Conservation (phyloP, 768 basidiomycete species). For the Calvatia gigantea region DNA sequence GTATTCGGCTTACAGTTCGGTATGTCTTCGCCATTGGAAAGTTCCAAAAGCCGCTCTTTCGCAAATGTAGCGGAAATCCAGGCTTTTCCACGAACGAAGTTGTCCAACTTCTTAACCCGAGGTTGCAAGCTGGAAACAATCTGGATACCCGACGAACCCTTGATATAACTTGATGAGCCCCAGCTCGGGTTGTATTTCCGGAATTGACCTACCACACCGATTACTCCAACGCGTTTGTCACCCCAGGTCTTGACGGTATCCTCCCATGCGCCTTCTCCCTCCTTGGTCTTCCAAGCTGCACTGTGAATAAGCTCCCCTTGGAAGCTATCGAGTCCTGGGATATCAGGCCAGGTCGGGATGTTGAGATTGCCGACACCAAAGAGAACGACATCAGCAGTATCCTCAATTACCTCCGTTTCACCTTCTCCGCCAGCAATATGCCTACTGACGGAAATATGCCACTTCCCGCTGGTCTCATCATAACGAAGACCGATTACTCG, state of each 20-base stretch:
- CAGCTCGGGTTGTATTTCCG: neutral
- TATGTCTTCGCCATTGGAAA: constrained; percentile 34
- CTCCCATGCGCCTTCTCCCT: constrained; percentile 35
- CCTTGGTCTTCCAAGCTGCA: constrained; percentile 52
- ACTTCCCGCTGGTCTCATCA: constrained; percentile 48
- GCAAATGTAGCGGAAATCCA: constrained; percentile 51
- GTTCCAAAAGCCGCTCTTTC: constrained; percentile 32
- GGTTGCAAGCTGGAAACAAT: constrained; percentile 57
- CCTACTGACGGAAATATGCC: constrained; percentile 49
- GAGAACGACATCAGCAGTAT: constrained; percentile 54
- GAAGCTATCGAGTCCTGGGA: constrained; percentile 53
- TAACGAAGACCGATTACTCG: constrained; percentile 51
- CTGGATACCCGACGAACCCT: constrained; percentile 65
- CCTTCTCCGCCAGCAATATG: constrained; percentile 12
- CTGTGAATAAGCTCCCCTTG: constrained; percentile 59
- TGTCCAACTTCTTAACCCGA: constrained; percentile 42
- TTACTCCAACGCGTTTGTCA: constrained; percentile 51
- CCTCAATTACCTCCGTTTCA: constrained; percentile 41
- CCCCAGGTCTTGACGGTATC: constrained; percentile 46
- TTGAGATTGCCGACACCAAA: constrained; percentile 50
- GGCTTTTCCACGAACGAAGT: constrained; percentile 58
- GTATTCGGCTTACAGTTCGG: constrained; percentile 38
- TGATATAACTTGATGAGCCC: neutral
- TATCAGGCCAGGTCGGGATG: constrained; percentile 67
- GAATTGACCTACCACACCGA: constrained; percentile 50